These are phyloP conservation scores for Suhomyces bolitotheri DNA, from an alignment of 1,139 yeast species.

Conservation along the genomic window DNA sequence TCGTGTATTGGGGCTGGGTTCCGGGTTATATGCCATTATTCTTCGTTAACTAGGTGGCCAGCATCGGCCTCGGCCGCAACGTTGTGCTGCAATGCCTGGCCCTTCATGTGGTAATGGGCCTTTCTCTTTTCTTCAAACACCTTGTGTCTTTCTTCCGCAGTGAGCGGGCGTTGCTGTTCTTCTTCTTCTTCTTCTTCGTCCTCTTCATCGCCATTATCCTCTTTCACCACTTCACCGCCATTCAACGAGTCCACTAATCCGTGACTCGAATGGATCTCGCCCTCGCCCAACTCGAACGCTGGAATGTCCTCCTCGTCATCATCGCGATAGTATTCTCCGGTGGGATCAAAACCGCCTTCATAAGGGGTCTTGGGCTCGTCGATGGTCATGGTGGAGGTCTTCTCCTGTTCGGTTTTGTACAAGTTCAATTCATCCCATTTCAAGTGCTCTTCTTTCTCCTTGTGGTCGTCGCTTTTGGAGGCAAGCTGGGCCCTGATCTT, in stretches of 20 bases:
- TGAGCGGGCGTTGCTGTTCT: slow-evolving; percentile 13
- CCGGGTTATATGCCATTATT: too few species aligned
- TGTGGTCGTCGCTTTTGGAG: slow-evolving; percentile 18
- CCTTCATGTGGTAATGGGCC: slow-evolving; percentile 75
- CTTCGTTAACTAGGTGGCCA: too few species aligned
- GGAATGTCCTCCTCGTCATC: slow-evolving; percentile 63
- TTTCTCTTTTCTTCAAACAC: slow-evolving; percentile 76
- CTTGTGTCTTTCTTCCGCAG: slow-evolving; percentile 64
- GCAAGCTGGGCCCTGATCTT: slow-evolving; percentile 42
- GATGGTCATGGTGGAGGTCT: slow-evolving; percentile 75
- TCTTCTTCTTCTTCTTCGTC: slow-evolving; percentile 36
- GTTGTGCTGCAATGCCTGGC: slow-evolving; percentile 46
- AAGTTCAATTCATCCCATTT: slow-evolving; percentile 77
- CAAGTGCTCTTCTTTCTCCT: slow-evolving; percentile 35
- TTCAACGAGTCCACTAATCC: slow-evolving; percentile 29
- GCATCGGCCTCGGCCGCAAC: slow-evolving; percentile 34
- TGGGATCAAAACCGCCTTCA: slow-evolving; percentile 88
- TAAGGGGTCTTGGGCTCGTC: slow-evolving; percentile 98
- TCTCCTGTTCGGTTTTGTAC: slow-evolving; percentile 65
- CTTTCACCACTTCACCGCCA: slow-evolving; percentile 39
- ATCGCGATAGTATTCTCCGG: slow-evolving; percentile 75
- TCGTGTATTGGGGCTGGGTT: too few species aligned
- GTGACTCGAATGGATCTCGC: slow-evolving; percentile 32
- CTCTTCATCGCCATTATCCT: slow-evolving; percentile 36
- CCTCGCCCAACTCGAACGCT: slow-evolving; percentile 42